Evolutionary conservation across 805 yeast species (phyloP), one percentile per base, ranked within the genome.

Genomic region (Scheffersomyces amazonensis): DNA sequence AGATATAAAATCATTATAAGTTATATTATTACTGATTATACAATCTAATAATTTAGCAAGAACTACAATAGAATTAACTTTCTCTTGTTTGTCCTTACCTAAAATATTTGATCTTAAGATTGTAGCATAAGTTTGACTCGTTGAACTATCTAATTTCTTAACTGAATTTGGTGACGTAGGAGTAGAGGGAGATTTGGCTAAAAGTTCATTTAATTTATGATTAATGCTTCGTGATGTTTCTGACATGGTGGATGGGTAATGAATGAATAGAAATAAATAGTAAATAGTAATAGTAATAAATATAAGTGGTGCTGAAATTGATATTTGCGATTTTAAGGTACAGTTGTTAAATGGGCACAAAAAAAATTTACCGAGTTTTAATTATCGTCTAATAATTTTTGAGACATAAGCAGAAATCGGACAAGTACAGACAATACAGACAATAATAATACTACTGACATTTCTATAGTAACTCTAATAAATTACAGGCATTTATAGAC

Each of bases 11-110:
- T 56, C 62, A 20, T 66, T 58, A 15, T 62, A 56, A 16, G 54
- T 53, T 4, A 78, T 75, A 5, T 73, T 68, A 16, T 63, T 58
- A n/a, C 63, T 58, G 8, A 57, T 47, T 9, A 66, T 49, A 36
- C 65, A 64, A 31, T 76, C 81, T 31, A 78, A 55, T 19, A 76
- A 60, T 44, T 71, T 76, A 22, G 81, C 75, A 21, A 81, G 56
- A 3, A 78, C 78, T 1, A 74, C 73, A 8, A 80, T 71, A 2
- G 77, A 66, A 53, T 75, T 77, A 34, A 73, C 69, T 44, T 70
- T 68, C 40, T 76, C 82, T 34, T 71, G 69, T 38, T 71, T 72
- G 41, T 71, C 75, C 35, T 61, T 60, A 11, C 75, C 75, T 40
- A 71, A 48, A 22, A 76, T 70, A 32, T 72, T 69, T 10, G 55